These are phyloP conservation scores for Tylopilus sp. DNA, from an alignment of 1,284 basidiomycete species.

Conservation along the genomic window DNA sequence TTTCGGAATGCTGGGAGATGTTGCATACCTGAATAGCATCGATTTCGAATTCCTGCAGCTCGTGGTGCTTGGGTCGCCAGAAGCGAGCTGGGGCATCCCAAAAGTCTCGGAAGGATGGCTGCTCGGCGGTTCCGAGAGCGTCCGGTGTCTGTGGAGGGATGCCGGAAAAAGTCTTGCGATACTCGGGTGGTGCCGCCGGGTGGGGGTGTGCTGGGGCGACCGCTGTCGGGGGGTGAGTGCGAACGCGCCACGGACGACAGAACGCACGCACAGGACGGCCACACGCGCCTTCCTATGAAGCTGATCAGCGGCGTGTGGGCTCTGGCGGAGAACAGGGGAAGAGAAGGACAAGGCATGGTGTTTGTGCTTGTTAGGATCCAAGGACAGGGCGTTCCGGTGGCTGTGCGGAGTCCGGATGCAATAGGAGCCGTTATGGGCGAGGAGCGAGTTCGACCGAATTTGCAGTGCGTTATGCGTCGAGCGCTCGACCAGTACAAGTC, in stretches of 20 bases:
- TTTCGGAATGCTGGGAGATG: neutral
- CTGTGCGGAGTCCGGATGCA: slow-evolving; percentile 22
- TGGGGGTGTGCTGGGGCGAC: slow-evolving; percentile 66
- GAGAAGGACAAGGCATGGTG: slow-evolving; percentile 20
- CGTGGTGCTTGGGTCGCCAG: slow-evolving; percentile 59
- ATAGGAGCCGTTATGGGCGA: neutral
- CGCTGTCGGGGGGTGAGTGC: slow-evolving; percentile 39
- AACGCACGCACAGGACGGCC: slow-evolving; percentile 51
- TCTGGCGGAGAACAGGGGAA: slow-evolving; percentile 33
- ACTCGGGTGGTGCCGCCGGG: slow-evolving; percentile 72
- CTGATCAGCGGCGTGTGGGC: slow-evolving; percentile 71
- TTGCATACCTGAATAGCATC: slow-evolving; percentile 72
- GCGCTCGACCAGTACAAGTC: slow-evolving; percentile 19
- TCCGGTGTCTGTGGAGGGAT: slow-evolving; percentile 54
- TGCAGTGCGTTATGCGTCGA: slow-evolving; percentile 23
- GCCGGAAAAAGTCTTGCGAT: slow-evolving; percentile 60
- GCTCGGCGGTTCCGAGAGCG: slow-evolving; percentile 8
- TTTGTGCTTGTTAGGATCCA: slow-evolving; percentile 28
- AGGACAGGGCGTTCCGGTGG: slow-evolving; percentile 17
- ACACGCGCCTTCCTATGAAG: slow-evolving; percentile 73
- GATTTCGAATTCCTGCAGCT: slow-evolving; percentile 69
- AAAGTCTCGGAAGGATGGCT: slow-evolving; percentile 58
- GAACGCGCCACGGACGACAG: neutral
- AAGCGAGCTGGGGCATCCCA: slow-evolving; percentile 77
- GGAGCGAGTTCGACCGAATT: too few species aligned